Conservation (phyloP, 345 rosid genomes). For the Punica granatum region DNA sequence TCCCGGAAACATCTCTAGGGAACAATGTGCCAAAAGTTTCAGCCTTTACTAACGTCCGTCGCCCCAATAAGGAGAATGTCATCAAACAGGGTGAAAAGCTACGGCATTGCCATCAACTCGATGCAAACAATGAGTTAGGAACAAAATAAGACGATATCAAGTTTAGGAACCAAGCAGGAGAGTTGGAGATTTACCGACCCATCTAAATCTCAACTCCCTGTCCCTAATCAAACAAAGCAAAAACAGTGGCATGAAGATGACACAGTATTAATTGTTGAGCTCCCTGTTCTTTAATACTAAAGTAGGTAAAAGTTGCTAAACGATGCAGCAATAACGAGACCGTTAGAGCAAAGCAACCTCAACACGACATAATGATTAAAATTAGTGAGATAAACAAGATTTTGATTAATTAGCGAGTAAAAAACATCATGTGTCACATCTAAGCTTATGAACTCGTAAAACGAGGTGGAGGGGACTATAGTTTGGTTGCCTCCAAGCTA, state of each 20-base stretch:
- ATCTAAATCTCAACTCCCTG: slow-evolving; percentile 4
- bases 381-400: neutral
- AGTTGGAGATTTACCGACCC: neutral
- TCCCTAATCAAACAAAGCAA: neutral
- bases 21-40: neutral
- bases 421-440: neutral
- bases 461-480: neutral
- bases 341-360: neutral
- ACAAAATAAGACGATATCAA: no score
- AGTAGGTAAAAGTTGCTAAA: neutral
- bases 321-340: neutral
- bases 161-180: neutral
- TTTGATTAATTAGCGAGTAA: neutral
- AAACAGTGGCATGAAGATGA: neutral
- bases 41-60: no score
- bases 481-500: neutral
- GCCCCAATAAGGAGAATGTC: neutral
- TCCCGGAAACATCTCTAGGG: neutral
- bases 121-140: no score
- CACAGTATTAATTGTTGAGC: neutral
- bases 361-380: neutral
- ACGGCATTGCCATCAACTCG: neutral
- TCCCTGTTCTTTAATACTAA: neutral
- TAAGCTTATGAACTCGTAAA: neutral
- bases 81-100: neutral